Conservation (phyloP, 768 basidiomycete species). For the Phanerochaete sordida region DNA sequence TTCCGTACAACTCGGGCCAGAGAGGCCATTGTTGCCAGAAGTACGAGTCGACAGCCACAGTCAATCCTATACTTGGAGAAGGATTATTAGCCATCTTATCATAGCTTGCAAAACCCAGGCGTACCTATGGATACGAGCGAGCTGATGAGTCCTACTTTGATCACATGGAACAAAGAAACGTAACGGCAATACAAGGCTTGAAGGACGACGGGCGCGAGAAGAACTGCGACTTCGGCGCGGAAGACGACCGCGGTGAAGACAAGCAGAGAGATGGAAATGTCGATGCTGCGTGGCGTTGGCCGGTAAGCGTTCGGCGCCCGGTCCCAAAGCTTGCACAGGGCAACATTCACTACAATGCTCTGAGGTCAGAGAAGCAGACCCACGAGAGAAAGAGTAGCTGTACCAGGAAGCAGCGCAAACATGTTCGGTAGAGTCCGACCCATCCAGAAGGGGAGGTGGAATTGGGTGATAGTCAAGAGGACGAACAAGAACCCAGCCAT, state of each 20-base stretch:
- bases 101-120: conserved; percentile 6
- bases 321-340: conserved; percentile 46
- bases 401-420: conserved; percentile 82
- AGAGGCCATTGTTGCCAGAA: conserved; percentile 73
- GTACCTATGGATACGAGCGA: conserved; percentile 52
- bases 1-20: conserved; percentile 82
- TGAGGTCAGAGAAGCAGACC: not conserved
- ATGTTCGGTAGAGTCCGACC: conserved; percentile 93
- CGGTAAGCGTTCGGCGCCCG: conserved; percentile 36
- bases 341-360: conserved; percentile 52
- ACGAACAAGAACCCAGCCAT: conserved; percentile 55
- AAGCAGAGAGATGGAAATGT: conserved; percentile 53
- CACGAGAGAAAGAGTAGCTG: not conserved
- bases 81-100: not conserved
- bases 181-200: conserved; percentile 46
- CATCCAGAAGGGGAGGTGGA: conserved; percentile 93
- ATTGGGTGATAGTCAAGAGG: conserved; percentile 76
- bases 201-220: conserved; percentile 60
- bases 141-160: conserved; percentile 48
- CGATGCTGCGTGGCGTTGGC: conserved; percentile 32
- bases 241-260: conserved; percentile 68
- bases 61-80: conserved; percentile 41
- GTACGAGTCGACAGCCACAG: conserved; percentile 73
- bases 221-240: conserved; percentile 72
- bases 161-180: conserved; percentile 38